A percentile compares a stretch with the other conserved stretches of the same genome.
phyloP scores from a whole-genome alignment of 805 yeast species.

The Kuraishia capsulata region DNA sequence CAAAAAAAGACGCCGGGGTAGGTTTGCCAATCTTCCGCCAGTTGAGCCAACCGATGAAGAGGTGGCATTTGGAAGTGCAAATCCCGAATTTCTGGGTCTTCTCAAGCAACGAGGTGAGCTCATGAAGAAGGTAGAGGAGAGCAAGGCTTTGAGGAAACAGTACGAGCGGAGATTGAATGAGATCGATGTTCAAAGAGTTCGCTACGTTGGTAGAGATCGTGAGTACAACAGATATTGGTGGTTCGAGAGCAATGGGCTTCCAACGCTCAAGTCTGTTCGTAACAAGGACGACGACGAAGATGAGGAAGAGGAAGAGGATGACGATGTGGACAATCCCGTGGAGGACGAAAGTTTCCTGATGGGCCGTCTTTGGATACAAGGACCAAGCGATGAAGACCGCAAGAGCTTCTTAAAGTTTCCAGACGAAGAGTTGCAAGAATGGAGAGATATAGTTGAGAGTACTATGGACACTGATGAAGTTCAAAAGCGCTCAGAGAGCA shows the following conservation, averaged over 20 bases:
- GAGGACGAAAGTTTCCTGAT: constrained; percentile 56
- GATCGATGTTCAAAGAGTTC: constrained; percentile 69
- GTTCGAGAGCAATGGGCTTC: constrained; percentile 83
- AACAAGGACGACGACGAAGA: constrained; percentile 13
- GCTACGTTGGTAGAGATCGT: constrained; percentile 73
- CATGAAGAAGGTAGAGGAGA: constrained; percentile 31
- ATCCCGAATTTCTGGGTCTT: constrained; percentile 32
- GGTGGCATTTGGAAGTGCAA: constrained; percentile 26
- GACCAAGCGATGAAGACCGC: constrained; percentile 54
- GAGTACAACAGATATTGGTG: constrained; percentile 89
- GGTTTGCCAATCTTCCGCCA: constrained; percentile 15
- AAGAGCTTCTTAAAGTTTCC: constrained; percentile 11
- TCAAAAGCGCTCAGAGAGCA: not conserved
- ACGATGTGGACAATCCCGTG: constrained; percentile 33
- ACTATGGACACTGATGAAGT: not conserved
- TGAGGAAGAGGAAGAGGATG: constrained; percentile 21
- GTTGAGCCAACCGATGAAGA: constrained; percentile 23
- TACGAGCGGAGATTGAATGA: constrained; percentile 58
- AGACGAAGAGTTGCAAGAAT: constrained; percentile 30
- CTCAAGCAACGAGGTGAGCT: constrained; percentile 35
- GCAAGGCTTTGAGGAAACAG: constrained; percentile 37
- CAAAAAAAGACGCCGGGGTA: constrained; percentile 17
- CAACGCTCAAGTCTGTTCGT: constrained; percentile 22
- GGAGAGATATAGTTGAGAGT: constrained; percentile 10
- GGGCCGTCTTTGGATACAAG: constrained; percentile 89